Conservation (phyloP, 1,284 basidiomycete species). For the Apiotrichum mycotoxinovorans region DNA sequence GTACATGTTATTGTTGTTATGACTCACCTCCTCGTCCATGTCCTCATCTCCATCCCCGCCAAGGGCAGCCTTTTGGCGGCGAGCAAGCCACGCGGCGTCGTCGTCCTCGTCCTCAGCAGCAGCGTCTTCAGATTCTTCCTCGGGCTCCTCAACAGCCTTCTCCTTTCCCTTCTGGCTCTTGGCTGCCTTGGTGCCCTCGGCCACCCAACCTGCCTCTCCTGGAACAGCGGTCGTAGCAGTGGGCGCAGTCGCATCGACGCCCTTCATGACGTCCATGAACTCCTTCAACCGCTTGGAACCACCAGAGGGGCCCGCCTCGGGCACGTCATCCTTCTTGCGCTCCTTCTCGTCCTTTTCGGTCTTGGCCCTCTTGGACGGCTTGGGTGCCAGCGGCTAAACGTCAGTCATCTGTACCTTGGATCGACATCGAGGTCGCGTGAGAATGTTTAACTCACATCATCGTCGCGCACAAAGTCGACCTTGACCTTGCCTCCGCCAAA, state of each 20-base stretch:
- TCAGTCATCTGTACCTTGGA: not conserved
- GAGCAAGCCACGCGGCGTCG: constrained; percentile 64
- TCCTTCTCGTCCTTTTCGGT: constrained; percentile 6
- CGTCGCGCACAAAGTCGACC: constrained; percentile 70
- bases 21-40: constrained; percentile 20
- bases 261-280: constrained; percentile 51
- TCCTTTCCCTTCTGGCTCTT: constrained; percentile 61
- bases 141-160: constrained; percentile 29
- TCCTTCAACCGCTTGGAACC: constrained; percentile 59
- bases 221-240: constrained; percentile 21
- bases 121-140: constrained; percentile 45
- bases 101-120: constrained; percentile 66
- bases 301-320: constrained; percentile 52
- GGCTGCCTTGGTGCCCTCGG: constrained; percentile 26
- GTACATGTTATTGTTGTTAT: not conserved
- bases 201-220: constrained; percentile 33
- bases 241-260: constrained; percentile 51
- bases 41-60: constrained; percentile 54
- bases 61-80: constrained; percentile 45
- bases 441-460: constrained; percentile 59
- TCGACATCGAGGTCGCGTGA: constrained; percentile 52
- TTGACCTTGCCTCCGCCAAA: constrained; percentile 69
- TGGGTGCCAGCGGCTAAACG: constrained; percentile 27
- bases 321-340: constrained; percentile 8
- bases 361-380: constrained; percentile 25